phyloP scores from a whole-genome alignment of 176 grass and related monocot genomes.

The Panicum miliaceum region DNA sequence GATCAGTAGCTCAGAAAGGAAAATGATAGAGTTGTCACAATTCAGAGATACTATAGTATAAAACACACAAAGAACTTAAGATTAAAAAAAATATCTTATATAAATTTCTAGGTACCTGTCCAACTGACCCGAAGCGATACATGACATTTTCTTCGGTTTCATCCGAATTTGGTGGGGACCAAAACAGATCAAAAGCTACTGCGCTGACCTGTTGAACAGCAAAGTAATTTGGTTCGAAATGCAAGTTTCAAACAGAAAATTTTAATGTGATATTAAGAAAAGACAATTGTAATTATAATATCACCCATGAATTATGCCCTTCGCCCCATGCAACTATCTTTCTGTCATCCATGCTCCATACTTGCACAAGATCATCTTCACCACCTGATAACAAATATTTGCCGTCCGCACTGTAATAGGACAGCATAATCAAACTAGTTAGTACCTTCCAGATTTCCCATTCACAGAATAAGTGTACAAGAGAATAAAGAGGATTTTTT shows the following conservation, averaged over 20 bases:
- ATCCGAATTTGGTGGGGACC: slow-evolving; percentile 86
- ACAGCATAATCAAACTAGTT: slow-evolving; percentile 40
- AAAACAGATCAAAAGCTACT: slow-evolving; percentile 94
- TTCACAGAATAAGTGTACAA: neutral
- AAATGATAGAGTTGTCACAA: slow-evolving; percentile 2
- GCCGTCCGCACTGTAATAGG: slow-evolving; percentile 65
- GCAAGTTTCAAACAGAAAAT: neutral
- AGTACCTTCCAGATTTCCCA: slow-evolving; percentile 5
- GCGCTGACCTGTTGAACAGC: slow-evolving; percentile 75
- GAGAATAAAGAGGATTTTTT: neutral
- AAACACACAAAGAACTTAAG: neutral
- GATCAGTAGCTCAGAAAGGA: slow-evolving; percentile 15
- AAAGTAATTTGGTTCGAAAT: slow-evolving; percentile 38
- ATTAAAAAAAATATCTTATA: slow-evolving; percentile 10
- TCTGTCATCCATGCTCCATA: slow-evolving; percentile 94
- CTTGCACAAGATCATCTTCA: slow-evolving; percentile 97
- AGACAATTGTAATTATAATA: slow-evolving; percentile 30
- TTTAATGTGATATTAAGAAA: slow-evolving; percentile 22
- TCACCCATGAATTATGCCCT: slow-evolving; percentile 98
- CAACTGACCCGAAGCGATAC: slow-evolving; percentile 96
- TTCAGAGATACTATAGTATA: slow-evolving; percentile 26
- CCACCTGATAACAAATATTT: slow-evolving; percentile 93
- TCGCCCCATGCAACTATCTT: slow-evolving; percentile 97
- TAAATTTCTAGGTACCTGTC: slow-evolving; percentile 65
- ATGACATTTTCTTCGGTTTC: slow-evolving; percentile 73